phyloP scores from a whole-genome alignment of 306 rosid species.

The Quercus robur region DNA sequence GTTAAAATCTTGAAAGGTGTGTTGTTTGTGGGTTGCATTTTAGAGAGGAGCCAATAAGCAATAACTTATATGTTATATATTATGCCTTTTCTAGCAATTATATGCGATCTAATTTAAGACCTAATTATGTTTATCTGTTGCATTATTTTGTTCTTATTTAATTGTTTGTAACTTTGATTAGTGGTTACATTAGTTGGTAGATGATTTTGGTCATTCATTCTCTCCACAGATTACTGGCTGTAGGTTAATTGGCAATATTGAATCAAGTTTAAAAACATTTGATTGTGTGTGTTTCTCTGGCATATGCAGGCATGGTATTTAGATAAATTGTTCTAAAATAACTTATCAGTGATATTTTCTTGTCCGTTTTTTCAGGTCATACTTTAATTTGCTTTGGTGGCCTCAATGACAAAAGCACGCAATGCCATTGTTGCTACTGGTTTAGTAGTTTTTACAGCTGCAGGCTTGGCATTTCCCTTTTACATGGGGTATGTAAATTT shows the following conservation, averaged over 20 bases:
- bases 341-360: background rate
- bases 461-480: conserved; percentile 92
- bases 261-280: no score
- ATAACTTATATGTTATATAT: background rate
- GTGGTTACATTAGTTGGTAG: background rate
- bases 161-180: background rate
- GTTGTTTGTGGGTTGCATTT: background rate
- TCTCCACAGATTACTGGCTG: no score
- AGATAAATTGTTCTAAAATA: no score
- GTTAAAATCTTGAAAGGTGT: background rate
- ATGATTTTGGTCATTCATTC: no score
- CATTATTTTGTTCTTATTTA: background rate
- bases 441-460: conserved; percentile 60
- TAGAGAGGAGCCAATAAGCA: background rate
- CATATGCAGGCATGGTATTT: no score
- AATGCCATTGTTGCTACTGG: conserved; percentile 70
- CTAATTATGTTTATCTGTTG: background rate
- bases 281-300: no score
- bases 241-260: no score
- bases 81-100: background rate
- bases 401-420: conserved; percentile 51
- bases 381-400: background rate
- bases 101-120: background rate
- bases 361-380: conserved; percentile 1
- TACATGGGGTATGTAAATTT: conserved; percentile 82